Percentiles rank a stretch among this genome's conserved stretches.
These are phyloP conservation scores for Naganishia sp. DNA, from an alignment of 1,284 basidiomycete genomes.

Conservation along the genomic window DNA sequence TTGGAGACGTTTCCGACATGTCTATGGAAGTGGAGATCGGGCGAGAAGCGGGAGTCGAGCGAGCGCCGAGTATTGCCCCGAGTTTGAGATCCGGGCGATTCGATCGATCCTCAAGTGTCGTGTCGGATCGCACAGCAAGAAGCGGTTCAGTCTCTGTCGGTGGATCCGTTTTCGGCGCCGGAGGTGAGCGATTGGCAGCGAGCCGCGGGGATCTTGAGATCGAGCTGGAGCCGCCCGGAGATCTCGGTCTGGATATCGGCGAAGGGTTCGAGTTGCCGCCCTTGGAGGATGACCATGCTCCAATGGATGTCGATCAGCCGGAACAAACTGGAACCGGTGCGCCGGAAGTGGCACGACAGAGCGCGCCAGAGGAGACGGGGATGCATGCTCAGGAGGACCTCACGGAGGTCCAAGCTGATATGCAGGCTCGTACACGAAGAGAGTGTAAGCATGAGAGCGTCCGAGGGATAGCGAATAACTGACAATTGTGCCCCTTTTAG, in stretches of 20 bases:
- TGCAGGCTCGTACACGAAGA: conserved; percentile 35
- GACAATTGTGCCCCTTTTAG: conserved; percentile 28
- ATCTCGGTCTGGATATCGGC: conserved; percentile 52
- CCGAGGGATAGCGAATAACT: background rate
- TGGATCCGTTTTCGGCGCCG: conserved; percentile 35
- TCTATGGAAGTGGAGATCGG: conserved; percentile 46
- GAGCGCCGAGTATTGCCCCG: conserved; percentile 28
- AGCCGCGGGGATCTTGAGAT: conserved; percentile 34
- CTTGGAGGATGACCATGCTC: conserved; percentile 1
- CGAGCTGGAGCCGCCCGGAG: conserved; percentile 43
- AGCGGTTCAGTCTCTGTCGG: conserved; percentile 19
- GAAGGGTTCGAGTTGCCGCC: conserved; percentile 29
- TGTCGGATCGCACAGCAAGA: conserved; percentile 12
- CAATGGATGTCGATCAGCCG: conserved; percentile 58
- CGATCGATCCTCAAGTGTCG: conserved; percentile 15
- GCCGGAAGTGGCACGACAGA: too few species aligned
- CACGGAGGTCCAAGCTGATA: conserved; percentile 10
- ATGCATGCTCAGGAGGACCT: background rate
- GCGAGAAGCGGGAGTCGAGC: conserved; percentile 38
- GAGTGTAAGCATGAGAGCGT: conserved; percentile 38
- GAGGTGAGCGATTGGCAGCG: conserved; percentile 38
- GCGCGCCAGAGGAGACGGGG: too few species aligned
- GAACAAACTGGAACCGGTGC: conserved; percentile 1
- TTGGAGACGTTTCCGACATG: conserved; percentile 51
- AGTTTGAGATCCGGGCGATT: conserved; percentile 12